Conservation (phyloP, 345 rosid species). For the Firmiana major region DNA sequence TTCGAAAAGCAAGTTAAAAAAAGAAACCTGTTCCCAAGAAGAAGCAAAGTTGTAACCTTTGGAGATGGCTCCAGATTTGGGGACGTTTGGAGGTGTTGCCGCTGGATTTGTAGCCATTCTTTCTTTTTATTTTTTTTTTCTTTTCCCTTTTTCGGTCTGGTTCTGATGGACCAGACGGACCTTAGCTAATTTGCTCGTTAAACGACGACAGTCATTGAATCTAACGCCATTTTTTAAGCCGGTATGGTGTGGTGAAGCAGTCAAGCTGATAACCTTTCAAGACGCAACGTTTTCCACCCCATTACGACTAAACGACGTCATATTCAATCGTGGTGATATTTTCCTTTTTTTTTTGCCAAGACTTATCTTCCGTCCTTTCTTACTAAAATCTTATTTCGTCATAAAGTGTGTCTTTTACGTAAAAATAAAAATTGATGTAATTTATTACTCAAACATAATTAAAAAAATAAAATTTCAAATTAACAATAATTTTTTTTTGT, state of each 20-base stretch:
- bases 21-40: constrained; percentile 88
- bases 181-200: neutral
- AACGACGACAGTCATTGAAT: neutral
- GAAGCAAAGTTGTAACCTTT: constrained; percentile 95
- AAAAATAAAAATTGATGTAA: too few species aligned
- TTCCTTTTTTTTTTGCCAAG: too few species aligned
- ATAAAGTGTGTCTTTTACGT: too few species aligned
- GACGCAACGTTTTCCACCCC: neutral
- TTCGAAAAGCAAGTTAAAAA: neutral
- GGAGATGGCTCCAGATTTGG: constrained; percentile 79
- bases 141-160: neutral
- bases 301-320: neutral
- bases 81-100: constrained; percentile 43
- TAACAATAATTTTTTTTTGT: too few species aligned
- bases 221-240: constrained; percentile 4
- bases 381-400: too few species aligned
- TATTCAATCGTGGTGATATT: neutral
- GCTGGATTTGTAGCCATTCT: constrained; percentile 59
- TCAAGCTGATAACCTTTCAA: constrained; percentile 17
- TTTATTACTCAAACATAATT: too few species aligned
- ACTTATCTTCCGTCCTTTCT: too few species aligned
- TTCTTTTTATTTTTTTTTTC: too few species aligned
- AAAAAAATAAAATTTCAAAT: too few species aligned
- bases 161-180: neutral
- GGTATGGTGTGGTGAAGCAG: neutral